These are phyloP conservation scores for Skeletonema potamos DNA, from an alignment of 108 stramenopile genomes.

Conservation along the genomic window DNA sequence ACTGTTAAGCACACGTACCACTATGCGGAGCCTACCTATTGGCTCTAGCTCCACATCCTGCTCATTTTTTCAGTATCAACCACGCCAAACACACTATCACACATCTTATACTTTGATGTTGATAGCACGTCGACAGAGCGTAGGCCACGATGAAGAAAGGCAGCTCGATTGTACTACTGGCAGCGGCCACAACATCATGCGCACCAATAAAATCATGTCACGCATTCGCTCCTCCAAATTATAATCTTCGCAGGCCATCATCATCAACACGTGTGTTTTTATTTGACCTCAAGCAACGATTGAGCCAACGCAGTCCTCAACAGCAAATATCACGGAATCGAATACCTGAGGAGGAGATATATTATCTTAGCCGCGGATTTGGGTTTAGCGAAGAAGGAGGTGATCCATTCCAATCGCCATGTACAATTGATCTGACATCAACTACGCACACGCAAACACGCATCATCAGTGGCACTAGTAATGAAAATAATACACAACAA, in stretches of 20 bases:
- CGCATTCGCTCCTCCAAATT: not conserved
- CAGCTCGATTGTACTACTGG: not conserved
- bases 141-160: no score
- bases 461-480: not conserved
- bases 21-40: no score
- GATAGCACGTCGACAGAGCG: no score
- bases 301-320: not conserved
- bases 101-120: no score
- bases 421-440: slow-evolving; percentile 17
- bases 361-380: slow-evolving; percentile 17
- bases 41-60: no score
- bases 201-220: not conserved
- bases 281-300: not conserved
- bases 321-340: not conserved
- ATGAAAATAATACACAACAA: no score
- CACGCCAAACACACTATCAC: no score
- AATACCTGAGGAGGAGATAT: slow-evolving; percentile 20
- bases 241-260: not conserved
- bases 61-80: no score
- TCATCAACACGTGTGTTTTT: not conserved
- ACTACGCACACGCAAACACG: not conserved
- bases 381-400: not conserved
- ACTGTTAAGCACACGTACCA: no score
- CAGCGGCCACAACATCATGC: not conserved
- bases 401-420: slow-evolving; percentile 18